phyloP scores from a whole-genome alignment of 495 filamentous ascomycete genomes.

The Tuber umbilicatum region DNA sequence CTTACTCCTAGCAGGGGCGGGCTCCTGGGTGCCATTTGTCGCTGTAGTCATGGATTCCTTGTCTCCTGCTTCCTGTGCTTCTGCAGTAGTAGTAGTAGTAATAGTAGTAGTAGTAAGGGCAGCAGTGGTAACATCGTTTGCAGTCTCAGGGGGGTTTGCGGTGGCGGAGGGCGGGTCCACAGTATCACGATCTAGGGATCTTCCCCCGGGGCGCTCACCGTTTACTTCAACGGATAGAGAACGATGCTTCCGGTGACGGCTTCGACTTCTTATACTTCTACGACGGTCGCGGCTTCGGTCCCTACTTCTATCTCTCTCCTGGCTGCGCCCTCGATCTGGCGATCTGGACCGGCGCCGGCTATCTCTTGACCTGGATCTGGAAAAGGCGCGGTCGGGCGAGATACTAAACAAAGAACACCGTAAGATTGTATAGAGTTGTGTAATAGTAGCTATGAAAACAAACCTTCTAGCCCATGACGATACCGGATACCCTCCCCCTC shows the following conservation, averaged over 20 bases:
- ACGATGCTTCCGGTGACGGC: conserved; percentile 45
- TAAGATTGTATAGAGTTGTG: conserved; percentile 19
- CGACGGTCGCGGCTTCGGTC: conserved; percentile 40
- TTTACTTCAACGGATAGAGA: conserved; percentile 30
- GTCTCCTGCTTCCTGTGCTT: conserved; percentile 1
- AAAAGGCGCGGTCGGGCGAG: conserved; percentile 28
- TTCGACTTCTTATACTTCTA: conserved; percentile 42
- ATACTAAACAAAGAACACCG: conserved; percentile 24
- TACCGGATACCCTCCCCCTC: conserved; percentile 34
- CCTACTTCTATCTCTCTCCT: conserved; percentile 32
- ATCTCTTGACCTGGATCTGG: conserved; percentile 22
- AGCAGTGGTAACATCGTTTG: neutral
- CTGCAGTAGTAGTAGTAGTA: neutral
- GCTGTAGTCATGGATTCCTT: neutral
- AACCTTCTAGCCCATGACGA: conserved; percentile 40
- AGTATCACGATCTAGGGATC: conserved; percentile 23
- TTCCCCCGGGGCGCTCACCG: conserved; percentile 20
- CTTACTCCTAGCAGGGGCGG: conserved; percentile 21
- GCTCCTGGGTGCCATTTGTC: conserved; percentile 18
- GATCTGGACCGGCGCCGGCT: conserved; percentile 29
- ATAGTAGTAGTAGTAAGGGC: neutral
- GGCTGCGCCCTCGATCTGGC: conserved; percentile 28
- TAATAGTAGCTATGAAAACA: conserved; percentile 20
- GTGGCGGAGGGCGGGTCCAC: conserved; percentile 25
- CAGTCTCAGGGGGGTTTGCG: conserved; percentile 8